phyloP scores from a whole-genome alignment of 208 protist genomes.

The Crithidia acanthocephali region DNA sequence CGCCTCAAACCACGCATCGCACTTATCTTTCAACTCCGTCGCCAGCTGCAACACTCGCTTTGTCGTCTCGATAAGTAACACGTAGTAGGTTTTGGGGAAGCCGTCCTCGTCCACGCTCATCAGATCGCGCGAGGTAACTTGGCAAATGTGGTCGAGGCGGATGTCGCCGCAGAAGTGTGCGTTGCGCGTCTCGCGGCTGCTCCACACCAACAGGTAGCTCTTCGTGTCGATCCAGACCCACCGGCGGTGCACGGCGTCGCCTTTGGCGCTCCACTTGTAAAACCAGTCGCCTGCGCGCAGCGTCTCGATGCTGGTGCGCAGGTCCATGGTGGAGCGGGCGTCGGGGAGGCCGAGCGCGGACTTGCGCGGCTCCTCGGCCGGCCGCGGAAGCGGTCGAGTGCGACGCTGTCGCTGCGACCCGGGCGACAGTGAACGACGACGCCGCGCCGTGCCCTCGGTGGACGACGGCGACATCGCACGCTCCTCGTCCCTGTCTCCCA shows the following conservation, averaged over 20 bases:
- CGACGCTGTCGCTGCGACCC: conserved; percentile 11
- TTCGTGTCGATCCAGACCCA: conserved; percentile 84
- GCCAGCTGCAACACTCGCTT: conserved; percentile 73
- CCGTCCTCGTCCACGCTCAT: conserved; percentile 54
- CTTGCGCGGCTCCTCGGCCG: conserved; percentile 14
- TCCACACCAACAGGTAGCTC: conserved; percentile 82
- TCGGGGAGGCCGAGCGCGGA: conserved; percentile 44
- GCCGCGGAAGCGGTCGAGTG: not conserved
- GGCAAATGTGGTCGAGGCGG: conserved; percentile 69
- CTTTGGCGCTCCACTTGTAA: conserved; percentile 78
- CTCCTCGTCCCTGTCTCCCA: conserved; percentile 2
- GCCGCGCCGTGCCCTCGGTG: conserved; percentile 7
- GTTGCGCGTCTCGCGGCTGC: conserved; percentile 63
- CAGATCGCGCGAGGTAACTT: conserved; percentile 57
- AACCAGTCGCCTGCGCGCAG: conserved; percentile 83
- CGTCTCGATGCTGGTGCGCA: conserved; percentile 65
- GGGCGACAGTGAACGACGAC: not conserved
- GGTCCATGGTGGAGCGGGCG: conserved; percentile 63
- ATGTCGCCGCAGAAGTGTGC: conserved; percentile 58
- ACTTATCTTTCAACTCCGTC: conserved; percentile 71
- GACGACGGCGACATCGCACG: conserved; percentile 22
- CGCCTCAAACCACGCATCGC: conserved; percentile 81
- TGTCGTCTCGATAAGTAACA: conserved; percentile 71
- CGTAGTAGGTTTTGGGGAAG: conserved; percentile 66
- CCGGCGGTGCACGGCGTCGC: conserved; percentile 49